A percentile compares a stretch with the other conserved stretches of the same genome.
These are phyloP conservation scores for Erythrobasidium yunnanense DNA, from an alignment of 768 basidiomycete species.

Conservation along the genomic window DNA sequence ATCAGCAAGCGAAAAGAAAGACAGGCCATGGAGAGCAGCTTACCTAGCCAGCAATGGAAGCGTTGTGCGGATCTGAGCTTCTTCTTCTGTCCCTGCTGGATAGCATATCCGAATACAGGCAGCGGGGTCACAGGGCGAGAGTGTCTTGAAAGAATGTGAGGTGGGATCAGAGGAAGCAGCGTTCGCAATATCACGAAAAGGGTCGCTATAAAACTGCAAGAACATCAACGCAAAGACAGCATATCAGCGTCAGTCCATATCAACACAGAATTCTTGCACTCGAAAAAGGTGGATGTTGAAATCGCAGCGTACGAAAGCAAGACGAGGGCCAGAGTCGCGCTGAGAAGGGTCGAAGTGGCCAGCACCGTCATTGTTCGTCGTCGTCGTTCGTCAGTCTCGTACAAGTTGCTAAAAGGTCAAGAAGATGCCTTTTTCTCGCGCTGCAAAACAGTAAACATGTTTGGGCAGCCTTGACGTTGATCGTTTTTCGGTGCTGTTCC, in stretches of 20 bases:
- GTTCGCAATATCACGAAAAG: slow-evolving; percentile 23
- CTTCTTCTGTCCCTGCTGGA: background rate
- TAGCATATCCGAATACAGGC: slow-evolving; percentile 13
- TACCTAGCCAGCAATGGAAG: slow-evolving; percentile 26
- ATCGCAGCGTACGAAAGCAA: slow-evolving; percentile 2
- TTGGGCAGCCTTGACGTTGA: too few relatives aligned
- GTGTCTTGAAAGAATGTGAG: slow-evolving; percentile 13
- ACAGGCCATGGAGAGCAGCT: background rate
- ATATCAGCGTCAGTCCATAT: background rate
- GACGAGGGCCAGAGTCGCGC: slow-evolving; percentile 11
- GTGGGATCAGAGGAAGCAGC: slow-evolving; percentile 14
- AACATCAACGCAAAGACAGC: background rate
- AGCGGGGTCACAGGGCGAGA: slow-evolving; percentile 3
- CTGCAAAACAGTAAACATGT: too few relatives aligned
- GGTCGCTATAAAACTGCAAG: slow-evolving; percentile 16
- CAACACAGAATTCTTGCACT: too few relatives aligned
- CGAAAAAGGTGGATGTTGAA: background rate
- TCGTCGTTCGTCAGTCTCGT: background rate
- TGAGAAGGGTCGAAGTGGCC: slow-evolving; percentile 5
- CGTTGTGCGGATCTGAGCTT: slow-evolving; percentile 19
- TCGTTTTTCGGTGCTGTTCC: too few relatives aligned
- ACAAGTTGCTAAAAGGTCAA: background rate
- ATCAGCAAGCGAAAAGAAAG: background rate
- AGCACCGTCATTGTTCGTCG: background rate
- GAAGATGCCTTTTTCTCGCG: too few relatives aligned